Conservation (phyloP, 345 rosid species). For the Euclidium syriacum region DNA sequence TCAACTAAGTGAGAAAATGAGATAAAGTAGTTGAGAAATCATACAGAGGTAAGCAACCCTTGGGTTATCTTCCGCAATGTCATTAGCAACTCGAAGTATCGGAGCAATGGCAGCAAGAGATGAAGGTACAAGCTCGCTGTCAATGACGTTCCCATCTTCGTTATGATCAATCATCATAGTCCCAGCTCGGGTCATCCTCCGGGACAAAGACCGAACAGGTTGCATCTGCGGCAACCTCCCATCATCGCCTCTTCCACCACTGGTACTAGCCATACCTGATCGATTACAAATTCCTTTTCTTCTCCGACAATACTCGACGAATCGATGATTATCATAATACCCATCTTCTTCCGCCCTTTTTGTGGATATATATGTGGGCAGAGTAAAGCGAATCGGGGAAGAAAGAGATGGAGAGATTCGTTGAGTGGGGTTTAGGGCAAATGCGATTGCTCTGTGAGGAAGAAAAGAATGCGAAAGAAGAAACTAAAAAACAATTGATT, state of each 20-base stretch:
- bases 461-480: conserved; percentile 49
- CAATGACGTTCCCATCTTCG: conserved; percentile 45
- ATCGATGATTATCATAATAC: conserved; percentile 10
- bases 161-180: conserved; percentile 46
- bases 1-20: background rate
- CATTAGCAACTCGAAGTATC: conserved; percentile 92
- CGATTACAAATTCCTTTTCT: background rate
- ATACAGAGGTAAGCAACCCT: conserved; percentile 91
- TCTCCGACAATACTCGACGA: conserved; percentile 1
- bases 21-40: background rate
- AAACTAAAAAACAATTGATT: background rate
- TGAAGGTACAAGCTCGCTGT: conserved; percentile 93
- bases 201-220: conserved; percentile 37
- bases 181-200: conserved; percentile 43
- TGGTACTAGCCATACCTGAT: conserved; percentile 66
- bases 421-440: conserved; percentile 58
- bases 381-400: conserved; percentile 1
- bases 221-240: conserved; percentile 28
- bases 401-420: conserved; percentile 41
- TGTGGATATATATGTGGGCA: conserved; percentile 6
- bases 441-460: conserved; percentile 44
- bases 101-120: conserved; percentile 63
- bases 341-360: conserved; percentile 8
- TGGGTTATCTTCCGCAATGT: conserved; percentile 55
- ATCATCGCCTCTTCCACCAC: conserved; percentile 50